These are phyloP conservation scores for Pachyrhizus erosus DNA, from an alignment of 306 rosid genomes.

Conservation along the genomic window DNA sequence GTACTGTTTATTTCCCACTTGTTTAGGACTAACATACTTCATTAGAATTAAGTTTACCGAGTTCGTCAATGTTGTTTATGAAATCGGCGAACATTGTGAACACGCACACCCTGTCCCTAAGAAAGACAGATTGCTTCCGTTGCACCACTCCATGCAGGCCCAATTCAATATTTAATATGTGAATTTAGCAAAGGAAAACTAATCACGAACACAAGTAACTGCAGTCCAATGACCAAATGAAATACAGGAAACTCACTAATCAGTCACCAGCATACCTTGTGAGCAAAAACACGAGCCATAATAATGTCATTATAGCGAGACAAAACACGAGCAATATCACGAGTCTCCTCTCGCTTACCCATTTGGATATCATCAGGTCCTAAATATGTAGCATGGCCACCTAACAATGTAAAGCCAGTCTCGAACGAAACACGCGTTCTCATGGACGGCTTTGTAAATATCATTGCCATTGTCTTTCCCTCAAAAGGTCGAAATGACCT, in stretches of 20 bases:
- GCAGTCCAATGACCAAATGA: conserved; percentile 17
- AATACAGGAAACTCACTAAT: conserved; percentile 45
- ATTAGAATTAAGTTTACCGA: background rate
- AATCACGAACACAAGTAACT: conserved; percentile 1
- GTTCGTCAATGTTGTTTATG: background rate
- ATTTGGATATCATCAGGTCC: conserved; percentile 97
- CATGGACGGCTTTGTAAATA: conserved; percentile 96
- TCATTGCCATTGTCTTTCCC: conserved; percentile 98
- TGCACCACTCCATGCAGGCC: background rate
- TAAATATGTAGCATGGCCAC: conserved; percentile 92
- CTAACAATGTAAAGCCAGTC: conserved; percentile 83
- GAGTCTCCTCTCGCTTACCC: conserved; percentile 98
- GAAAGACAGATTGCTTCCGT: background rate
- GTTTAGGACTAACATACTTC: background rate
- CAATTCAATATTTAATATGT: conserved; percentile 22
- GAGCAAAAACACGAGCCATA: conserved; percentile 97
- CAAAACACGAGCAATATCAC: conserved; percentile 92
- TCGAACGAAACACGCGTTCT: conserved; percentile 95
- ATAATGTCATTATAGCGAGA: conserved; percentile 83
- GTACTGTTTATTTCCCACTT: background rate
- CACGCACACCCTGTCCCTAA: background rate
- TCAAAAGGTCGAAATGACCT: conserved; percentile 77
- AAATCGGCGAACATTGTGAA: background rate
- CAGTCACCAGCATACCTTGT: conserved; percentile 75
- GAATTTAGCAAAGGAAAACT: background rate